Base-by-base conservation (phyloP, 352 stramenopile species). In the Pythium aquatile region DNA sequence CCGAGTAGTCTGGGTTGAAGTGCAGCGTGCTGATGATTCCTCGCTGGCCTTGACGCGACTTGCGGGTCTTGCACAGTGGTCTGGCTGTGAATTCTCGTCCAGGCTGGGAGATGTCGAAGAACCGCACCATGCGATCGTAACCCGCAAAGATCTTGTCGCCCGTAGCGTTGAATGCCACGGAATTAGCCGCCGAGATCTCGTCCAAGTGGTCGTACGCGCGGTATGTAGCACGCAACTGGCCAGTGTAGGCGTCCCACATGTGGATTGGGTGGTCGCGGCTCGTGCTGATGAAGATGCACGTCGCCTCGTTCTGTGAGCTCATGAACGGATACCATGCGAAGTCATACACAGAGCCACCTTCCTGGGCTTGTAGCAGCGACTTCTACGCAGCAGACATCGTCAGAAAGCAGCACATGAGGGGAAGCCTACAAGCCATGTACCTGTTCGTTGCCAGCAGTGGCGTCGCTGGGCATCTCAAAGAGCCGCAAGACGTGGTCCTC, bases 191-290 rank as follows among this genome's bases (percentile, higher is more conserved):
- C 11, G 82, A 75, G 35, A 96, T 76, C 66, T 97, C 90, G 66
- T 97, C 90, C 63, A 96, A 58, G 61, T 96, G 85, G 68, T 97
- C 85, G 65, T 86, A 94, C 26, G 78, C 79, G 54, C 80, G 72
- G 69, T 96, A 97, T 39, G 82, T 90, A 16, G 85, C 87, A 29
- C 91, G 85, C 5, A 97, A 71, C 54, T 76, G 67, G 11, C 91
- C 91, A 0, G 74, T 97, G 69, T 93, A 97, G 35, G 91, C 91
- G 68, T 97, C 90, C 90, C 90, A 98, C 70, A 98, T 81, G 75
- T 97, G 90, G 53, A 97, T 75, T 3, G 91, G 91, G 29, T 95
- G 87, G 66, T 96, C 89, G 58, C 84, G 84, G 71, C 80, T 90
- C 30, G 88, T 94, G 66, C 70, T 89, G 53, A 93, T 71, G 72